Evolutionary conservation across 169 alveolate species (phyloP), one percentile per base, ranked within the genome.

Genomic region (Plasmodium adleri): DNA sequence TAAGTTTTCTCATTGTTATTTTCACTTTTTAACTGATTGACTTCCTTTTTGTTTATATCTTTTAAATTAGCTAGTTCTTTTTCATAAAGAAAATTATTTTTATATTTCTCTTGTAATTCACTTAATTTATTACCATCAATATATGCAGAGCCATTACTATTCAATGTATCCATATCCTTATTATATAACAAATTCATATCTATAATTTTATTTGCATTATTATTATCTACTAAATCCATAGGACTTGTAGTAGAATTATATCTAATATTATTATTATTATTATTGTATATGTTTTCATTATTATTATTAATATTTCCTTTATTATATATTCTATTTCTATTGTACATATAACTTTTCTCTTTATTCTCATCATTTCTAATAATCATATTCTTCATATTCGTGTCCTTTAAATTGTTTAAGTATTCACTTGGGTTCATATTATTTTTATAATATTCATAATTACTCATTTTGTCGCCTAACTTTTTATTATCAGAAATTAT

Each of bases 381-480:
- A 15, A 43, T 54, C 83, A 80, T 28, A 59, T 80, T 80, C 20
- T 80, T 80, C 28, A 80, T 67, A 54, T 62, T 26, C 17, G 17
- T 47, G 24, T 56, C 90, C 47, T 80, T 80, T 8, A 68, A 24
- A 54, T 68, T 43, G 5, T 59, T 62, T 50, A 80, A 56, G 32
- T 67, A 80, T 9, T 80, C 83, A 2, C 83, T 83, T 67, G 39
- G 59, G 20, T 66, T 68, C 22, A 49, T 66, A 58, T 80, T 80
- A 13, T 80, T 72, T 68, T 59, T 80, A 60, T 62, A 62, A 13
- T 67, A 67, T 15, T 80, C 90, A 60, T 80, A 80, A 71, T 80
- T 80, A 80, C 45, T 80, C 90, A 80, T 80, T 58, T 67, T 68
- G 1, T 80, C 83, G 39, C 58, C 90, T 67, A 67, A 54, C 20